Base-by-base conservation (phyloP, 1,139 yeast species). In the Pneumocystis jirovecii region DNA sequence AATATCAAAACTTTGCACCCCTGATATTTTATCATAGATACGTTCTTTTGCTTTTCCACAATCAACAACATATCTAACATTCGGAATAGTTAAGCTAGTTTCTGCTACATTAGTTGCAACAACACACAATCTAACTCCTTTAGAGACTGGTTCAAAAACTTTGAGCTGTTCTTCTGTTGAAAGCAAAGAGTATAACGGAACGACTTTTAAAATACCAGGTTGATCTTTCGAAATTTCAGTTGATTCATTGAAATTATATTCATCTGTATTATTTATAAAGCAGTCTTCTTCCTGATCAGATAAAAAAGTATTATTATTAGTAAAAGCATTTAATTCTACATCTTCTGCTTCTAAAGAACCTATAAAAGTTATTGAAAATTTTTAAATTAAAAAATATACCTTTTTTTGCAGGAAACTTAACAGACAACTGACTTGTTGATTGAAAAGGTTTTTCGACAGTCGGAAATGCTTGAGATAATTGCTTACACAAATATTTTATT, bases 51-150 rank as follows among this genome's bases (percentile, higher is more conserved):
- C 82, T 68, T 97, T 82, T 21, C 99, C 99, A 76, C 95, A 84
- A 74, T 95, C 99, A 61, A 95, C 89, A 39, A 95, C 98, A 72
- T 95, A 95, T 67, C 96, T 80, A 42, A 95, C 89, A 8, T 96
- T 96, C 0, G 98, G 98, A 70, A 95, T 95, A 0, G 99, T 95
- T 74, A 95, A 81, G 2, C 97, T 89, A 0, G 99, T 95, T 76
- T 95, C 99, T 0, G 99, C 98, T 66, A 95, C 96, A 74, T 95
- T 95, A 1, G 99, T 95, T 1, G 99, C 96, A 34, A 95, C 89
- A 63, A 95, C 87, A 78, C 97, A 91, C 10, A 93, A 75, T 71
- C 99, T 81, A 59, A 91, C 81, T 0, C 96, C 96, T 25, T 78
- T 77, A 0, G 98, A 98, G 2, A 96, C 96, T 0, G 80, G 80